Evolutionary conservation across 2,329 filamentous ascomycete species (phyloP).

Genomic region (Colletotrichum incanum): DNA sequence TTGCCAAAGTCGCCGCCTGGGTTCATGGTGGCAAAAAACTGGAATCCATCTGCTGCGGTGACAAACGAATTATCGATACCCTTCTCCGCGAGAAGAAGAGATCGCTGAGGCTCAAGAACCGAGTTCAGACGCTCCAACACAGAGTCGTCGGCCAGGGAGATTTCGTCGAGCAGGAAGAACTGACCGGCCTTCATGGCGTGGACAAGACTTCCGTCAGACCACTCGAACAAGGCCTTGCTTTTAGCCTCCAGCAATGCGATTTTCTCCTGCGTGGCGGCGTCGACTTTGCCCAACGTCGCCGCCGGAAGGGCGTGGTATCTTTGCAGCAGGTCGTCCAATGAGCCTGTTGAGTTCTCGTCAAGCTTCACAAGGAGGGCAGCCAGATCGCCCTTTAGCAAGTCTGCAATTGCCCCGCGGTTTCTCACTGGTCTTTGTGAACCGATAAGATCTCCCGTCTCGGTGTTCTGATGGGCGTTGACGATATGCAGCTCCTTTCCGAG

Average conservation of each 20-base stretch:
- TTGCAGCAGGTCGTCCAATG: conserved; percentile 70
- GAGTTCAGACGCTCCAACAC: conserved; percentile 97
- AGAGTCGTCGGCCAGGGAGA: conserved; percentile 97
- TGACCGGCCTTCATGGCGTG: conserved; percentile 92
- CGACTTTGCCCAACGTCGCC: conserved; percentile 61
- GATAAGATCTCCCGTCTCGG: conserved; percentile 97
- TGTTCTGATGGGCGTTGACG: conserved; percentile 98
- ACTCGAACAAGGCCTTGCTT: conserved; percentile 92
- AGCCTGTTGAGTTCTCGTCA: conserved; percentile 57
- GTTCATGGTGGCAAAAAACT: conserved; percentile 99
- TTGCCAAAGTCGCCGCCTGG: conserved; percentile 99
- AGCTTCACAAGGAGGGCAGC: conserved; percentile 60
- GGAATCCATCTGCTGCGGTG: conserved; percentile 83
- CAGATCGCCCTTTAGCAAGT: conserved; percentile 76
- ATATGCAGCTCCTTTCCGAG: conserved; percentile 84
- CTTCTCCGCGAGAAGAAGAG: conserved; percentile 93
- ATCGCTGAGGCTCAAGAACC: conserved; percentile 90
- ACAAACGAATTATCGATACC: conserved; percentile 88
- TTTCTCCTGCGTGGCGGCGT: conserved; percentile 62
- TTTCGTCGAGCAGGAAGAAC: conserved; percentile 96
- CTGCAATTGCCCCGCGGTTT: conserved; percentile 83
- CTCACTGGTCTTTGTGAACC: conserved; percentile 93
- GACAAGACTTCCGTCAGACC: conserved; percentile 94
- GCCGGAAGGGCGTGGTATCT: conserved; percentile 70
- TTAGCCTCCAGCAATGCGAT: conserved; percentile 70